Evolutionary conservation across 2,329 filamentous ascomycete genomes (phyloP), one percentile per base, ranked within the genome.

Genomic region (Fusarium haematococcum): DNA sequence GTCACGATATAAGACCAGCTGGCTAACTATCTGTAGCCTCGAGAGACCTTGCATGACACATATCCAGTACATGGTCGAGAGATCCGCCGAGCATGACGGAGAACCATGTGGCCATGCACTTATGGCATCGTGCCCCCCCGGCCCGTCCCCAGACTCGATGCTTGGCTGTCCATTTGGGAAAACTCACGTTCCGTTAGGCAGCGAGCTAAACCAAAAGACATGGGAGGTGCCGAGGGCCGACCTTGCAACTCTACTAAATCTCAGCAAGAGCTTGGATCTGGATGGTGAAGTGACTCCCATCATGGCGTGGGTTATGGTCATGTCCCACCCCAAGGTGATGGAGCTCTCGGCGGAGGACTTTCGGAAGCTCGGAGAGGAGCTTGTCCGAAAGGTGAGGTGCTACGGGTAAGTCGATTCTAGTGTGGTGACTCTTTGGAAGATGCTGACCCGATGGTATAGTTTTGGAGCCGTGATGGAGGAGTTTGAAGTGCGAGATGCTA

Each of bases 21-120:
- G 79, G 82, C 83, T 90, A 84, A 87, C 86, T 80, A 81, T 82
- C 78, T 89, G 88, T 93, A 94, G 89, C 81, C 93, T 97, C 83
- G 95, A 98, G 86, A 93, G 93, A 81, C 94, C 95, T 62, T 98
- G 97, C 87, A 97, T 97, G 90, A 91, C 95, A 77, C 95, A 98
- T 83, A 89, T 96, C 84, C 94, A 95, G 77, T 94, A 92, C 84
- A 88, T 97, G 70, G 86, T 95, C 76, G 91, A 91, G 78, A 85
- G 88, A 77, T 84, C 86, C 64, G 84, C 81, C 76, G 86, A 91
- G 65, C 86, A 89, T 63, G 92, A 93, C 73, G 89, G 89, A 75
- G 90, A 93, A 68, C 88, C 94, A 48, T 96, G 94, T 74, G 97
- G 96, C 45, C 97, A 99, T 82, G 95, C 94, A 6, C 87, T 98